Evolutionary conservation across 2,329 filamentous ascomycete species (phyloP).

Genomic region (Cryphonectria japonica): DNA sequence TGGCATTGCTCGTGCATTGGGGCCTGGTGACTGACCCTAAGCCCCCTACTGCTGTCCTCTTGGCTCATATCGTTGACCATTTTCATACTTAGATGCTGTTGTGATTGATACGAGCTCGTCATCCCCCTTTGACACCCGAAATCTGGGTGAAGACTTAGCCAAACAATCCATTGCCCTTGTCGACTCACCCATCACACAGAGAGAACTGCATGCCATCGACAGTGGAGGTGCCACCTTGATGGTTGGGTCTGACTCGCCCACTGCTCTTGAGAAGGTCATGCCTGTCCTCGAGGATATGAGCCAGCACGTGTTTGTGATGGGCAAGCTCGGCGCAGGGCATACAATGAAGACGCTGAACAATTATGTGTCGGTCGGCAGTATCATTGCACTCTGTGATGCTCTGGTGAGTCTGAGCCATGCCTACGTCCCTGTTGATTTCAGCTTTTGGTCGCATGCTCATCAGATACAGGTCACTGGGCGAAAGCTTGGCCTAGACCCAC

Average conservation of each 20-base stretch:
- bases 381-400: constrained; percentile 13
- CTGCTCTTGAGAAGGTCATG: background rate
- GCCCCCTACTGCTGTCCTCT: background rate
- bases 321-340: constrained; percentile 10
- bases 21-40: background rate
- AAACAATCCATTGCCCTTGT: background rate
- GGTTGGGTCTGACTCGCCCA: constrained; percentile 3
- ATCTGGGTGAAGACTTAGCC: constrained; percentile 1
- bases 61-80: background rate
- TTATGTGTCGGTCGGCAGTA: constrained; percentile 16
- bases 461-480: constrained; percentile 6
- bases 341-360: constrained; percentile 17
- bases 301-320: constrained; percentile 9
- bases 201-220: constrained; percentile 10
- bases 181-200: constrained; percentile 12
- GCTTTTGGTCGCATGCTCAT: background rate
- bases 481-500: constrained; percentile 13
- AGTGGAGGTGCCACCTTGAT: constrained; percentile 13
- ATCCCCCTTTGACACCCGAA: constrained; percentile 3
- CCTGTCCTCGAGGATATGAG: constrained; percentile 11
- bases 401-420: background rate
- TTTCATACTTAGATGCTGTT: background rate
- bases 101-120: constrained; percentile 15
- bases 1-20: constrained; percentile 1
- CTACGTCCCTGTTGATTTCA: too few species aligned